Conservation (phyloP, 2,329 filamentous ascomycete species). For the Amylocarpus encephaloides region DNA sequence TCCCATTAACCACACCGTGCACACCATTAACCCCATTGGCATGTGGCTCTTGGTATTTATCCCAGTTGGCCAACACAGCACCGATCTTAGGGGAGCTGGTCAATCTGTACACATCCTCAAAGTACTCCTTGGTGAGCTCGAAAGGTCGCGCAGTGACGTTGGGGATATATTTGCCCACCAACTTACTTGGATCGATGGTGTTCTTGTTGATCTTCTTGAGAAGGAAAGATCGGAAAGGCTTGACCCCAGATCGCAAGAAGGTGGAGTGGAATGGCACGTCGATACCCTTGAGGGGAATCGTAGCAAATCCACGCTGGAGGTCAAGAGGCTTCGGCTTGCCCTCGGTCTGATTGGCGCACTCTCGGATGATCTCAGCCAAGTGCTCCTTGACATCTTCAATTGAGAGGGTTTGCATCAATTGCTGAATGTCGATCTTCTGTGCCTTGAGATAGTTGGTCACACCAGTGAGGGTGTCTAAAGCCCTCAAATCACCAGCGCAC, state of each 20-base stretch:
- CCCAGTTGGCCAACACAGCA: constrained; percentile 32
- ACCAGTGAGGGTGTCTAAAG: constrained; percentile 58
- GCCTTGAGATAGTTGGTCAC: constrained; percentile 93
- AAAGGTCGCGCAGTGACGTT: constrained; percentile 97
- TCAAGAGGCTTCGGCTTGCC: constrained; percentile 83
- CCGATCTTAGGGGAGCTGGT: constrained; percentile 56
- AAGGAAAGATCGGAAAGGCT: constrained; percentile 96
- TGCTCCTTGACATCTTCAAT: constrained; percentile 89
- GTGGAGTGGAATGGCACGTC: constrained; percentile 99
- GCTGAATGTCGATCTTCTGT: constrained; percentile 95
- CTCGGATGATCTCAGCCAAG: constrained; percentile 83
- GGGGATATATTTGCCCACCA: constrained; percentile 97
- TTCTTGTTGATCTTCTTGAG: constrained; percentile 99
- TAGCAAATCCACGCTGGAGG: constrained; percentile 91
- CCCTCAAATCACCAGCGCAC: constrained; percentile 63
- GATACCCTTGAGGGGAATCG: constrained; percentile 93
- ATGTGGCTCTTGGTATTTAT: constrained; percentile 30
- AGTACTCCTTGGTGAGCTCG: constrained; percentile 95
- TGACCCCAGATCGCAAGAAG: constrained; percentile 94
- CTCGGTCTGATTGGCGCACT: constrained; percentile 79
- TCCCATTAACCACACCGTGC: constrained; percentile 9
- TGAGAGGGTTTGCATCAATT: constrained; percentile 77
- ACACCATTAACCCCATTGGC: constrained; percentile 26
- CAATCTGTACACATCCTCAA: constrained; percentile 94
- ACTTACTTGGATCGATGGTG: constrained; percentile 91